Evolutionary conservation across 805 yeast genomes (phyloP).

Genomic region (Wickerhamomyces xylosicus): DNA sequence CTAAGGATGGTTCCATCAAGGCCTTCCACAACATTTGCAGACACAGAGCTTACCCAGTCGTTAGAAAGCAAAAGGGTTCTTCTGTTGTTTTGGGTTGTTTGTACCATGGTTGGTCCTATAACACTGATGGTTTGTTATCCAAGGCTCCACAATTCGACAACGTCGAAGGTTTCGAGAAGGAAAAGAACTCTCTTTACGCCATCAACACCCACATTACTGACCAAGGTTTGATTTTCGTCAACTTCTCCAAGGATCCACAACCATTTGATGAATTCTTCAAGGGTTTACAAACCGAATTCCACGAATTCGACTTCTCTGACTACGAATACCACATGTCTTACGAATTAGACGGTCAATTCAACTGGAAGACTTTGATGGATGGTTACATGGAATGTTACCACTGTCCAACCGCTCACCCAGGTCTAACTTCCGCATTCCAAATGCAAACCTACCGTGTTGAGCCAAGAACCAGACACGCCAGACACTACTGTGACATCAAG

Average conservation of each 20-base stretch:
- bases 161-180: constrained; percentile 47
- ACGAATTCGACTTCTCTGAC: constrained; percentile 48
- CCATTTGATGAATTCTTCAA: constrained; percentile 43
- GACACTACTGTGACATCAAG: constrained; percentile 49
- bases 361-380: constrained; percentile 61
- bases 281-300: constrained; percentile 41
- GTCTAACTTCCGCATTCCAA: constrained; percentile 42
- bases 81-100: constrained; percentile 47
- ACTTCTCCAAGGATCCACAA: constrained; percentile 34
- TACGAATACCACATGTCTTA: constrained; percentile 58
- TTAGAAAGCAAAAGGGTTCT: constrained; percentile 49
- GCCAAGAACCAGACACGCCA: constrained; percentile 47
- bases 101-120: constrained; percentile 59
- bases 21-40: constrained; percentile 60
- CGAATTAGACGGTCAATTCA: constrained; percentile 52
- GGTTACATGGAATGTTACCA: constrained; percentile 63
- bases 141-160: constrained; percentile 55
- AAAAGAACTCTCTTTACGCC: constrained; percentile 43
- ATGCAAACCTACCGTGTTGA: constrained; percentile 60
- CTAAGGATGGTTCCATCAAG: constrained; percentile 39
- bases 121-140: constrained; percentile 46
- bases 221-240: constrained; percentile 48
- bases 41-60: constrained; percentile 55
- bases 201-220: constrained; percentile 43
- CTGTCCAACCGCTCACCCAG: constrained; percentile 62